Percentiles rank a stretch among this genome's conserved stretches.
Conservation (phyloP, 192 early-diverging fungal genomes). For the Pilobolus umbonatus region DNA sequence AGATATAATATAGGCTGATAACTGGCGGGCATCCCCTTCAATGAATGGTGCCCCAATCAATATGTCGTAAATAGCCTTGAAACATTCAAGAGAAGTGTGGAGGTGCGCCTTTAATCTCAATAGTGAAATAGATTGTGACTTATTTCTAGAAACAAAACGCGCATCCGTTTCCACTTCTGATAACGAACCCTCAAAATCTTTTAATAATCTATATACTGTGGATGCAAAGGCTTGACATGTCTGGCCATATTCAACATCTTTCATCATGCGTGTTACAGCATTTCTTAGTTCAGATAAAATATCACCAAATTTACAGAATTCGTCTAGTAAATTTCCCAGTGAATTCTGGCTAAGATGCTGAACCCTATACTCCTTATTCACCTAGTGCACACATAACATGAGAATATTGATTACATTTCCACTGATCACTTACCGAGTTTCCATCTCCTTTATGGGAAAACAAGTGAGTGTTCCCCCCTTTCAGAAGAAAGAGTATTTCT, state of each 20-base stretch:
- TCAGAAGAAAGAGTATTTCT: constrained; percentile 36
- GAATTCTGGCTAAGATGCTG: constrained; percentile 10
- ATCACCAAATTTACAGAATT: constrained; percentile 18
- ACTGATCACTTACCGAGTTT: neutral
- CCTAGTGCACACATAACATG: neutral
- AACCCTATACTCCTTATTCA: constrained; percentile 2
- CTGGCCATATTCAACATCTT: constrained; percentile 31
- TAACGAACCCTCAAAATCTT: constrained; percentile 25
- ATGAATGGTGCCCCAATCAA: neutral
- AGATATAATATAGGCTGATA: constrained; percentile 9
- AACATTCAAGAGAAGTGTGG: neutral
- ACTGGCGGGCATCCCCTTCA: neutral
- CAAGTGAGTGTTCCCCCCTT: constrained; percentile 6
- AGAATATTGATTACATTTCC: neutral
- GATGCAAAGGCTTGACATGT: constrained; percentile 39
- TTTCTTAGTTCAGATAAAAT: constrained; percentile 15
- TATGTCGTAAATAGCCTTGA: constrained; percentile 6
- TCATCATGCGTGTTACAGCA: constrained; percentile 2
- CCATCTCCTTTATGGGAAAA: neutral
- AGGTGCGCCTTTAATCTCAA: constrained; percentile 14
- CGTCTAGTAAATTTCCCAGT: neutral
- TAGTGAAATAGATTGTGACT: constrained; percentile 21
- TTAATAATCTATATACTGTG: constrained; percentile 15
- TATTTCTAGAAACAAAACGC: constrained; percentile 3
- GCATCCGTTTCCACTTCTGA: constrained; percentile 25